Evolutionary conservation across 371 early-diverging fungal genomes (phyloP), one percentile per base, ranked within the genome.

Genomic region (Chytridium lagenaria): DNA sequence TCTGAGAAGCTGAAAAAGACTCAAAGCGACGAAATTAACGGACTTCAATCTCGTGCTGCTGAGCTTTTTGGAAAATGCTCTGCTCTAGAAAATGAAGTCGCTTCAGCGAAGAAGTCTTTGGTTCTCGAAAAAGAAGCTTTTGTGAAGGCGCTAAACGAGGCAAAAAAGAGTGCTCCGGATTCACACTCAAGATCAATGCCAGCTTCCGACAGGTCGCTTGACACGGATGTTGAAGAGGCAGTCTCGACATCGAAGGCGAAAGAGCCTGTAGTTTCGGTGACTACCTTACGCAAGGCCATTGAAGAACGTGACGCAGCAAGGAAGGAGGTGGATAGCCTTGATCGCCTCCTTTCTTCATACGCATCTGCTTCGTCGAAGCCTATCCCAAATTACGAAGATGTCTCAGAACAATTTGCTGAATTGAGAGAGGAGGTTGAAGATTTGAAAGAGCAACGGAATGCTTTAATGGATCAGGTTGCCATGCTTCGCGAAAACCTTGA

Each of bases 21-120:
- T 34, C 70, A 75, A 52, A 38, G 66, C 5, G 36, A 70, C 30
- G 75, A 75, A 50, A 70, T 75, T 34, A 37, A 50, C 12, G 67
- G 75, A 3, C 49, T 75, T 22, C 70, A 75, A 57, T 64, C 51
- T 15, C 75, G 75, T n/a, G 10, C 34, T 26, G 34, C 36, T 7
- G 61, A 61, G 61, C 61, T n/a, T n/a, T n/a, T n/a, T n/a, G n/a
- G n/a, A n/a, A n/a, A n/a, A n/a, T n/a, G n/a, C n/a, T n/a, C n/a
- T n/a, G n/a, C n/a, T n/a, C n/a, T n/a, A n/a, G n/a, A n/a, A 61
- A 34, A 5, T 15, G 16, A 3, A 16, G 3, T 16, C n/a, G 34
- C 12, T 28, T 34, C 15, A 61, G 34, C 5, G 61, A 61, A 10
- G 61, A 7, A 7, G 19, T 7, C 44, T 44, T 44, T 44, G 44